Evolutionary conservation across 768 basidiomycete species (phyloP), one percentile per base, ranked within the genome.

Genomic region (Mycena albidolilacea): DNA sequence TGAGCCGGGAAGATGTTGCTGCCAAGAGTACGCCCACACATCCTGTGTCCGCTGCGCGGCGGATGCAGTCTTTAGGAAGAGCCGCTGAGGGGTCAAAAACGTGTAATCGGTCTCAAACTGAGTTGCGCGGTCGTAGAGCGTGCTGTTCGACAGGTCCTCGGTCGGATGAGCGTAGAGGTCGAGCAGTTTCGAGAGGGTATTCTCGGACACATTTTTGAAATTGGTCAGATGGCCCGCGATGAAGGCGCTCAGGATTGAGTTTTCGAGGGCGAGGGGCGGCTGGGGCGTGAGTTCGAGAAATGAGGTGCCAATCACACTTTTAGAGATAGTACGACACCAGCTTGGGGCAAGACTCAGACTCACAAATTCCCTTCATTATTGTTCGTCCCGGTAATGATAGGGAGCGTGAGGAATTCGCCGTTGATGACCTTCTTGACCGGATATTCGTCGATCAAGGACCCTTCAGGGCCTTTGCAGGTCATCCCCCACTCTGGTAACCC

Each of bases 91-190:
- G 2, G 37, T 48, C 58, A 68, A 50, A 35, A 39, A 21, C 35
- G 17, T 2, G 38, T 60, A 68, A 30, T 68, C 67, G 1, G 67
- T 68, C 46, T 37, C n/a, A 19, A 68, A 62, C 21, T 69, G 60
- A 3, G 68, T 52, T 11, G 59, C 52, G 7, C 68, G 68, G 50
- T 69, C 62, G 50, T 23, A 69, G 21, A 69, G 38, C 14, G 50
- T 19, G 17, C 68, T 69, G 37, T 69, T 62, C 23, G 60, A 30
- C 23, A 69, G n/a, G 39, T 41, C 54, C 21, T 69, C 21, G 38
- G 59, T 62, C 38, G 68, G 50, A 50, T 62, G 38, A 12, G 68
- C 35, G 48, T 69, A 69, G 48, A 69, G 68, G 50, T 30, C 68
- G 60, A 69, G 21, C 14, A 69, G 48, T 35, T 52, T 55, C 21